These are phyloP conservation scores for Coix lacrymajobi DNA, from an alignment of 176 grass and related monocot species.

Conservation along the genomic window DNA sequence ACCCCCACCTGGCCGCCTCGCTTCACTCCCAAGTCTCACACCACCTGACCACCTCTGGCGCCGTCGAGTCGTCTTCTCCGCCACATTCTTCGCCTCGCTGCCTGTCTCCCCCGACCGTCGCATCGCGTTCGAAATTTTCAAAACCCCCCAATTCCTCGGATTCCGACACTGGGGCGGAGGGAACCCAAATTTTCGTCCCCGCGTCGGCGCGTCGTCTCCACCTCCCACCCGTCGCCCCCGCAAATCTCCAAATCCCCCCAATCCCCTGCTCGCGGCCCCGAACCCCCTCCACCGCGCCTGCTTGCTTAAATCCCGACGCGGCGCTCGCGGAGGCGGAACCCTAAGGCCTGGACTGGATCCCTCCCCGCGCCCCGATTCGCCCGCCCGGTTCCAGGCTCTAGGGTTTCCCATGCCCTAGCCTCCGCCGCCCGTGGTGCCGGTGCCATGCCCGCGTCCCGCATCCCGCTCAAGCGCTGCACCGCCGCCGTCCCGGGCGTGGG, in stretches of 20 bases:
- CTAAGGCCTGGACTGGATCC: conserved; percentile 7
- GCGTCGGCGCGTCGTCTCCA: neutral
- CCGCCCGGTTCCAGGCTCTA: conserved; percentile 5
- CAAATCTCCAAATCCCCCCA: conserved; percentile 2
- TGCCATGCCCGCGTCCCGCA: conserved; percentile 45
- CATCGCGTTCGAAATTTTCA: conserved; percentile 44
- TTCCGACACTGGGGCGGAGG: conserved; percentile 21
- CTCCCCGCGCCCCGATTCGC: neutral
- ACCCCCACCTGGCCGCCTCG: conserved; percentile 10
- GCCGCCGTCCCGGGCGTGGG: conserved; percentile 23
- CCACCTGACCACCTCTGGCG: neutral
- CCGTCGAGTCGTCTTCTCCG: conserved; percentile 21
- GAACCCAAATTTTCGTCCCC: conserved; percentile 30
- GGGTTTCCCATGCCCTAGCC: conserved; percentile 31
- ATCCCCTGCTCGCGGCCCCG: neutral
- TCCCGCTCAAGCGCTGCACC: conserved; percentile 64
- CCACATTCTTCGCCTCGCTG: neutral
- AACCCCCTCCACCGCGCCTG: neutral
- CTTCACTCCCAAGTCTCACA: neutral
- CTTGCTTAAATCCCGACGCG: conserved; percentile 16
- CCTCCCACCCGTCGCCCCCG: neutral
- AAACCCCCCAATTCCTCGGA: conserved; percentile 33
- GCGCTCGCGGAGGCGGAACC: conserved; percentile 26
- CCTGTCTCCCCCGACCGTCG: neutral
- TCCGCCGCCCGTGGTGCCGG: neutral